phyloP scores from a whole-genome alignment of 2,329 filamentous ascomycete genomes.

The Colletotrichum paranaense region DNA sequence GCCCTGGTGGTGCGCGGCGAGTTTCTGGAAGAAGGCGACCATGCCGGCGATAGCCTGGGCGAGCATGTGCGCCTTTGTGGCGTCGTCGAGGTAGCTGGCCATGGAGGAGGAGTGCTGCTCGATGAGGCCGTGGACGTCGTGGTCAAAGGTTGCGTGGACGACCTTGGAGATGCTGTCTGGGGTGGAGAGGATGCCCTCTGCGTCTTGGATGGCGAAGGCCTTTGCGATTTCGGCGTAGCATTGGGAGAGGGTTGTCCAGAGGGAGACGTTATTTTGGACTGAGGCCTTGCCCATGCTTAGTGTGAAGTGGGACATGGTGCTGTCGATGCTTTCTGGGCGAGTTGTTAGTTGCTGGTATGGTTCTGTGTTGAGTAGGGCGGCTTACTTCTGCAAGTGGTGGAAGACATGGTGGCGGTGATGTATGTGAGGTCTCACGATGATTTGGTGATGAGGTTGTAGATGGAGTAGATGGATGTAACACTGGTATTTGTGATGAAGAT shows the following conservation, averaged over 20 bases:
- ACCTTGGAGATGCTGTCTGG: conserved; percentile 38
- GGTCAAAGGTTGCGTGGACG: conserved; percentile 47
- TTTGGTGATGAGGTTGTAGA: not conserved
- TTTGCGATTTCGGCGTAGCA: conserved; percentile 30
- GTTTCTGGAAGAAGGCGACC: conserved; percentile 43
- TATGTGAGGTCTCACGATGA: not conserved
- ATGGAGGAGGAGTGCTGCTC: conserved; percentile 42
- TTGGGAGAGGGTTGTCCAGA: conserved; percentile 35
- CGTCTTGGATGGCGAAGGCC: conserved; percentile 32
- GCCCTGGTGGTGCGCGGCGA: conserved; percentile 34
- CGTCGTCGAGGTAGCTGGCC: conserved; percentile 43
- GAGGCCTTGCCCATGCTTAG: conserved; percentile 33
- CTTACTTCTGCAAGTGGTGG: conserved; percentile 26
- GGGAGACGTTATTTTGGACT: conserved; percentile 30
- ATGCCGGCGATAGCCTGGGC: conserved; percentile 49
- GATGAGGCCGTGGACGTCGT: conserved; percentile 45
- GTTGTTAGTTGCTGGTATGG: not conserved
- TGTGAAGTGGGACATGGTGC: conserved; percentile 34
- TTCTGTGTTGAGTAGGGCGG: no score
- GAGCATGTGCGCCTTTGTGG: conserved; percentile 47
- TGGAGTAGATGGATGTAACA: not conserved
- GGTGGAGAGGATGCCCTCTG: conserved; percentile 40
- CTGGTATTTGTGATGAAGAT: not conserved
- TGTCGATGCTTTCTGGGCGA: conserved; percentile 32
- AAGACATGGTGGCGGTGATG: conserved; percentile 21